Conservation (phyloP, 495 filamentous ascomycete genomes). For the Aspergillus diversus region DNA sequence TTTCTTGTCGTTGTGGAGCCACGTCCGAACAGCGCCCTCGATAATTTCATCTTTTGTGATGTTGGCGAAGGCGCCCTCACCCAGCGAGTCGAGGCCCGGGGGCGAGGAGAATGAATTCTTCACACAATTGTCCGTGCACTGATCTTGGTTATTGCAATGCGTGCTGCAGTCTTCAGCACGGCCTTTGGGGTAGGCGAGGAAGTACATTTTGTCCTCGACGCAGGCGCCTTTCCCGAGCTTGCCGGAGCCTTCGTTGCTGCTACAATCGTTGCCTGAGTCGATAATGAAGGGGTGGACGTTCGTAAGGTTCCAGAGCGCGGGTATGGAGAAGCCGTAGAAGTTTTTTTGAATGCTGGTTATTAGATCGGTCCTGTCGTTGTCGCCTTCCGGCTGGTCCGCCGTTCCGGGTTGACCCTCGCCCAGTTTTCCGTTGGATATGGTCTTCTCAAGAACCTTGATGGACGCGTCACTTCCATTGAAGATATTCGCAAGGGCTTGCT, state of each 20-base stretch:
- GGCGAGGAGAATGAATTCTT: conserved; percentile 25
- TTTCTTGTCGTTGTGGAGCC: conserved; percentile 28
- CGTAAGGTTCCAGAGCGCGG: conserved; percentile 32
- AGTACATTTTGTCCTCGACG: conserved; percentile 32
- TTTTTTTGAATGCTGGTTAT: conserved; percentile 21
- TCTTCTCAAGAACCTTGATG: conserved; percentile 16
- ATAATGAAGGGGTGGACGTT: conserved; percentile 32
- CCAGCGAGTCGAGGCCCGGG: conserved; percentile 29
- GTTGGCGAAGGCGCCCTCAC: conserved; percentile 17
- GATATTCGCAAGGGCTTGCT: not conserved
- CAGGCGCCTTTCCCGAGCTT: conserved; percentile 29
- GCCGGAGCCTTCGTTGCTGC: conserved; percentile 21
- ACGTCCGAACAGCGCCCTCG: conserved; percentile 32
- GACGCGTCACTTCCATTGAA: conserved; percentile 12
- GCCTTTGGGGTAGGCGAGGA: conserved; percentile 31
- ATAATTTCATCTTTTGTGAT: conserved; percentile 31
- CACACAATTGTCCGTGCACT: conserved; percentile 13
- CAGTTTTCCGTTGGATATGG: conserved; percentile 32
- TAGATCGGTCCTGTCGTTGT: no score
- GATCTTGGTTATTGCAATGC: not conserved
- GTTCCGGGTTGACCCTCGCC: conserved; percentile 22
- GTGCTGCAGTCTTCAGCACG: not conserved
- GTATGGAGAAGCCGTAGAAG: conserved; percentile 37
- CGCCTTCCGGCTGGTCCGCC: no score
- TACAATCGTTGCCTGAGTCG: conserved; percentile 35